Conservation (phyloP, 805 yeast genomes). For the Priceomyces castillae region DNA sequence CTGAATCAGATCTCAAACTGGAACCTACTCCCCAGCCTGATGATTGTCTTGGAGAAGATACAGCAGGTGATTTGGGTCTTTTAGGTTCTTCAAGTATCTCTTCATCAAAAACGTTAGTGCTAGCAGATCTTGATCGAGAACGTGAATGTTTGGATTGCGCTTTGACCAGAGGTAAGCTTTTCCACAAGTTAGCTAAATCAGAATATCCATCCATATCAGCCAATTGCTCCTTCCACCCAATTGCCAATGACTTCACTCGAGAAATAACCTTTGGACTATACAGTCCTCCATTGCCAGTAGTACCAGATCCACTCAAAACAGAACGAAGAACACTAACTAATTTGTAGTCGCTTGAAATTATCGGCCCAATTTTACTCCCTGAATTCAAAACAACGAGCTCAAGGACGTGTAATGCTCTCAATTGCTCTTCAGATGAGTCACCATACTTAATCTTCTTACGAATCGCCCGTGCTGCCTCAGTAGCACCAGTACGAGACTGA, state of each 20-base stretch:
- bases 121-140: slow-evolving; percentile 4
- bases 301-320: slow-evolving; percentile 41
- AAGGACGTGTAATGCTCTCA: slow-evolving; percentile 53
- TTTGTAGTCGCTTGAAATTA: slow-evolving; percentile 64
- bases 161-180: slow-evolving; percentile 37
- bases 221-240: slow-evolving; percentile 67
- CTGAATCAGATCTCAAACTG: background rate
- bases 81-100: background rate
- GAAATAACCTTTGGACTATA: slow-evolving; percentile 43
- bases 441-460: slow-evolving; percentile 91
- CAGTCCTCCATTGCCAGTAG: slow-evolving; percentile 34
- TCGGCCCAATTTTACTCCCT: slow-evolving; percentile 37
- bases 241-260: slow-evolving; percentile 49
- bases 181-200: slow-evolving; percentile 47
- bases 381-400: slow-evolving; percentile 43
- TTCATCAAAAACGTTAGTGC: slow-evolving; percentile 5
- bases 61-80: slow-evolving; percentile 2
- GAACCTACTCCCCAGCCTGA: background rate
- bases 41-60: slow-evolving; percentile 6
- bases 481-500: slow-evolving; percentile 35
- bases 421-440: slow-evolving; percentile 51
- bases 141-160: slow-evolving; percentile 11
- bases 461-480: slow-evolving; percentile 88
- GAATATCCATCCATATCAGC: slow-evolving; percentile 47
- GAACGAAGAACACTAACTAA: slow-evolving; percentile 60